phyloP scores from a whole-genome alignment of 2,329 filamentous ascomycete genomes.

The Graphilbum sp. region DNA sequence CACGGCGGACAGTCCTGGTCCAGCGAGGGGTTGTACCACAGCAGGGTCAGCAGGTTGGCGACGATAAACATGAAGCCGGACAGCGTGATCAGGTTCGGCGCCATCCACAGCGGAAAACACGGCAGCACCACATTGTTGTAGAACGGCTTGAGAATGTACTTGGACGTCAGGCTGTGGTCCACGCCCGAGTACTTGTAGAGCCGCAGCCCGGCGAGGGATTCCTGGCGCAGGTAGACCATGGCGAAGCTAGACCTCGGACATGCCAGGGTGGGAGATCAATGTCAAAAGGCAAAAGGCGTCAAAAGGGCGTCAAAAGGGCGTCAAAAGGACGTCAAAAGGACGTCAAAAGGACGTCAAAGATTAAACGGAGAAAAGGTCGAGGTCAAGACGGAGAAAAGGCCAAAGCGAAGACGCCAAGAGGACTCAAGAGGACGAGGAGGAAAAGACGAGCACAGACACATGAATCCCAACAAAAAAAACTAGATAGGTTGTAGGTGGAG shows the following conservation, averaged over 20 bases:
- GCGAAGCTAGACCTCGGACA: not conserved
- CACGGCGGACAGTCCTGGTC: slow-evolving; percentile 86
- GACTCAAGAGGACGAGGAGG: no score
- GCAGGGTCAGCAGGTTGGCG: slow-evolving; percentile 72
- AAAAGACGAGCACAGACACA: no score
- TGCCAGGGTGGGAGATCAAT: not conserved
- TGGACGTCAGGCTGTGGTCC: slow-evolving; percentile 77
- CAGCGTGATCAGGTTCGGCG: slow-evolving; percentile 73
- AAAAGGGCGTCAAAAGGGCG: no score
- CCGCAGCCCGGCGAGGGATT: slow-evolving; percentile 72
- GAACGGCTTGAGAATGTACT: slow-evolving; percentile 93
- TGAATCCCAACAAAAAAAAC: no score
- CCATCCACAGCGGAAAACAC: slow-evolving; percentile 91
- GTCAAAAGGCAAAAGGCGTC: no score
- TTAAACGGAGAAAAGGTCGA: no score
- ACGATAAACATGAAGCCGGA: slow-evolving; percentile 84
- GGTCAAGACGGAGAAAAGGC: no score
- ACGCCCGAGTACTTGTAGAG: slow-evolving; percentile 92
- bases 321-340: no score
- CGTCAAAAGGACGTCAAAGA: no score
- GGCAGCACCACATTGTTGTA: slow-evolving; percentile 91
- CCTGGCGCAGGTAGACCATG: slow-evolving; percentile 94
- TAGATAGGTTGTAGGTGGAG: no score
- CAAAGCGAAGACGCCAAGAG: no score
- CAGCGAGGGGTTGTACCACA: slow-evolving; percentile 91